Evolutionary conservation across 2,329 filamentous ascomycete genomes (phyloP).

Genomic region (Macroventuria anomochaeta): DNA sequence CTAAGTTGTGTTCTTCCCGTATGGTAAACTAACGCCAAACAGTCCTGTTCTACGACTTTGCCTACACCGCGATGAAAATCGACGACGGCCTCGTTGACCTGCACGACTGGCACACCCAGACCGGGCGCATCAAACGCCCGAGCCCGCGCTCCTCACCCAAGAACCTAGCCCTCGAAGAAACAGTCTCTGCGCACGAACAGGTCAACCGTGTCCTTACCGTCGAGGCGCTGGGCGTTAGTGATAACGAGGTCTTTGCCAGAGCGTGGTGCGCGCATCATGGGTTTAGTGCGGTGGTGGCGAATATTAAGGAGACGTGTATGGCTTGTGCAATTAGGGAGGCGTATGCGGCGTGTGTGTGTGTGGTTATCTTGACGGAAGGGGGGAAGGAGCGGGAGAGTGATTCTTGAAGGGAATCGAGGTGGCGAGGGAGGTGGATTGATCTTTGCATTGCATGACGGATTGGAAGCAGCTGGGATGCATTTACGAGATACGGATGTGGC

Average conservation of each 20-base stretch:
- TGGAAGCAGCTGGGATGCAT: neutral
- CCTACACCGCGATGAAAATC: constrained; percentile 63
- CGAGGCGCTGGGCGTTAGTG: constrained; percentile 73
- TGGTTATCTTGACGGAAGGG: constrained; percentile 68
- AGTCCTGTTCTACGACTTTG: constrained; percentile 75
- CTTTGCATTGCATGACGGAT: neutral
- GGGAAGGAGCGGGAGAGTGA: constrained; percentile 55
- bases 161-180: constrained; percentile 34
- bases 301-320: constrained; percentile 73
- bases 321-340: constrained; percentile 77
- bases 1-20: too few species aligned
- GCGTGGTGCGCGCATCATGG: constrained; percentile 82
- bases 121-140: constrained; percentile 38
- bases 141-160: constrained; percentile 42
- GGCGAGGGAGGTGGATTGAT: neutral
- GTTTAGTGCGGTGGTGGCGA: constrained; percentile 72
- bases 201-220: constrained; percentile 72
- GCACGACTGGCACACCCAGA: constrained; percentile 65
- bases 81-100: constrained; percentile 69
- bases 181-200: constrained; percentile 35
- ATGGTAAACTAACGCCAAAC: constrained; percentile 16
- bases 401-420: constrained; percentile 39
- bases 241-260: constrained; percentile 77
- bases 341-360: constrained; percentile 74
- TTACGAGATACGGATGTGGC: neutral